Percentiles rank a stretch among this genome's conserved stretches.
Conservation (phyloP, 1,284 basidiomycete species). For the Puccinia horiana region DNA sequence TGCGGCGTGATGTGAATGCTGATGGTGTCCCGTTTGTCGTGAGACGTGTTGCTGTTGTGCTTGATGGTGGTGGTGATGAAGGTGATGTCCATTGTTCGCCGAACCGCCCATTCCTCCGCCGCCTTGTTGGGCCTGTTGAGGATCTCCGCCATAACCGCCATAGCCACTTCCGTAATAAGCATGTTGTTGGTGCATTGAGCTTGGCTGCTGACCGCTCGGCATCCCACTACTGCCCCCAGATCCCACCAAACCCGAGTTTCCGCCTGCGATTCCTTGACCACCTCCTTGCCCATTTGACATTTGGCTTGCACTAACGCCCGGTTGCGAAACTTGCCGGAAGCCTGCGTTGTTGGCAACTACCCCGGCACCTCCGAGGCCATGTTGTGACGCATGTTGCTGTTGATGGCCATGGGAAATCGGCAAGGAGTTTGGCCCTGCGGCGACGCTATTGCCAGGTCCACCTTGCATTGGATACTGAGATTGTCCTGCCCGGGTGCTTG, state of each 20-base stretch:
- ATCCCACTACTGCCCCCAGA: slow-evolving; percentile 33
- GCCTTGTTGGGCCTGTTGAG: slow-evolving; percentile 35
- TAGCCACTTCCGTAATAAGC: slow-evolving; percentile 41
- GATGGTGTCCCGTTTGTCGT: slow-evolving; percentile 37
- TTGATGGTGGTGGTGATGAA: slow-evolving; percentile 35
- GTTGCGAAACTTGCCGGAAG: slow-evolving; percentile 47
- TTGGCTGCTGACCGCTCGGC: slow-evolving; percentile 19
- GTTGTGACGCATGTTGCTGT: slow-evolving; percentile 45
- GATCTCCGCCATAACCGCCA: slow-evolving; percentile 36
- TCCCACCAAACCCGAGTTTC: slow-evolving; percentile 29
- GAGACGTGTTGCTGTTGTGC: slow-evolving; percentile 33
- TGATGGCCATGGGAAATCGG: slow-evolving; percentile 37
- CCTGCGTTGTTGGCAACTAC: slow-evolving; percentile 32
- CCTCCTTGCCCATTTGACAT: slow-evolving; percentile 25
- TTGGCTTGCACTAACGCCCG: slow-evolving; percentile 26
- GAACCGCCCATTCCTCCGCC: slow-evolving; percentile 1
- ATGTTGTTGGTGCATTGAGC: slow-evolving; percentile 48
- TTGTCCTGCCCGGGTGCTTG: slow-evolving; percentile 30
- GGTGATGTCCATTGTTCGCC: slow-evolving; percentile 21
- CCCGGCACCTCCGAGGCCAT: slow-evolving; percentile 37
- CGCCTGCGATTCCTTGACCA: slow-evolving; percentile 28
- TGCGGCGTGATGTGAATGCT: slow-evolving; percentile 29
- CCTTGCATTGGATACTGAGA: slow-evolving; percentile 49
- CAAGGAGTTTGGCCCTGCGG: slow-evolving; percentile 23
- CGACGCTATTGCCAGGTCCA: slow-evolving; percentile 32